Conservation (phyloP, 495 filamentous ascomycete genomes). For the Amorphotheca resinae region DNA sequence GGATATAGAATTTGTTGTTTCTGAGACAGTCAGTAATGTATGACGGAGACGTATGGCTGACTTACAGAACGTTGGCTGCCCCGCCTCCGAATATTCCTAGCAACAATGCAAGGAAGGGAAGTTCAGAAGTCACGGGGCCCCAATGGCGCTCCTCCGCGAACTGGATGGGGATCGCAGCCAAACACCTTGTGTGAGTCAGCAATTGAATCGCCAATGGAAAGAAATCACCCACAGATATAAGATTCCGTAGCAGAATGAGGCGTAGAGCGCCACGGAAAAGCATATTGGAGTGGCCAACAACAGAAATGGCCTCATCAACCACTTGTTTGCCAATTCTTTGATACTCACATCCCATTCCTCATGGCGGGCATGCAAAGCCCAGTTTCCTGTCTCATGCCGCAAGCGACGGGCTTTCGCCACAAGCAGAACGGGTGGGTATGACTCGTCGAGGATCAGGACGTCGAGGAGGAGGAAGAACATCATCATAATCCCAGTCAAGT, state of each 20-base stretch:
- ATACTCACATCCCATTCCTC: constrained; percentile 59
- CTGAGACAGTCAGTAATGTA: constrained; percentile 26
- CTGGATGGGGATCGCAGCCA: constrained; percentile 67
- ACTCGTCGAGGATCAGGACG: constrained; percentile 52
- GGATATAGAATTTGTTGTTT: constrained; percentile 65
- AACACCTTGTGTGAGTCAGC: constrained; percentile 22
- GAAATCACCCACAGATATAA: constrained; percentile 5
- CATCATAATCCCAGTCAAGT: constrained; percentile 40
- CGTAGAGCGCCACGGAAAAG: constrained; percentile 54
- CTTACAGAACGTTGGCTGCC: constrained; percentile 8
- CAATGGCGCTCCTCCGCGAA: constrained; percentile 60
- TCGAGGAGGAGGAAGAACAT: constrained; percentile 43
- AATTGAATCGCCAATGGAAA: neutral
- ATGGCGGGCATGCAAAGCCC: constrained; percentile 56
- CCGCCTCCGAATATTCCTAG: constrained; percentile 48
- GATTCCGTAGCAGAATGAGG: constrained; percentile 40
- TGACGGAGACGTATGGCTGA: constrained; percentile 29
- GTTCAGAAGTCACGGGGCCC: constrained; percentile 50
- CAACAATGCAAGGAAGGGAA: constrained; percentile 67
- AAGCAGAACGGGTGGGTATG: constrained; percentile 48
- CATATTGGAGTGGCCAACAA: constrained; percentile 68
- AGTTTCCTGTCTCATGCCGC: constrained; percentile 49
- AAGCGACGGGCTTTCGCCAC: constrained; percentile 52
- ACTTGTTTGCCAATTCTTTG: constrained; percentile 49
- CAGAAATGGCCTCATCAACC: constrained; percentile 38